phyloP scores from a whole-genome alignment of 75 land plant genomes.

The Pinus taeda region DNA sequence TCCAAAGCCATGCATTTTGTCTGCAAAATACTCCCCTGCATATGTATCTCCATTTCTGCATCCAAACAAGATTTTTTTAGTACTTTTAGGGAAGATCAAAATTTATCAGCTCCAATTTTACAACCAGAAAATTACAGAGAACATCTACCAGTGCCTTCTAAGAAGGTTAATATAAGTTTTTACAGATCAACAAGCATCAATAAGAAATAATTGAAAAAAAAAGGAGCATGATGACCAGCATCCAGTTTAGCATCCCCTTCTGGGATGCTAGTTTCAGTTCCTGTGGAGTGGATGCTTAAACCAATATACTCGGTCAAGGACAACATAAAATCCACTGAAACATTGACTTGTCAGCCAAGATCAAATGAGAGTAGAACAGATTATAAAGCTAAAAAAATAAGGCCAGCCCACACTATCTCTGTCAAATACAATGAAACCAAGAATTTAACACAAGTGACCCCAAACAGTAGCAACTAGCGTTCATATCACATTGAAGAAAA shows the following conservation, averaged over 20 bases:
- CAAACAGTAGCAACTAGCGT: no score
- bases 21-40: conserved; percentile 88
- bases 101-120: neutral
- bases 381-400: no score
- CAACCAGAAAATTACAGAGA: neutral
- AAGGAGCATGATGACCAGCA: neutral
- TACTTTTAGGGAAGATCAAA: neutral
- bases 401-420: no score
- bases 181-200: neutral
- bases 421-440: no score
- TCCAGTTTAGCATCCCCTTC: neutral
- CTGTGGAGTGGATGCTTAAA: no score
- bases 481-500: no score
- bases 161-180: neutral
- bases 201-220: neutral
- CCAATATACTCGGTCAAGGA: no score
- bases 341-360: no score
- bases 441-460: no score
- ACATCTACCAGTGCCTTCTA: neutral
- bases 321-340: no score
- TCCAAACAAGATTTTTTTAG: neutral
- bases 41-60: conserved; percentile 84
- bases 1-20: conserved; percentile 96
- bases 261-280: no score
- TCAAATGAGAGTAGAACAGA: no score